phyloP scores from a whole-genome alignment of 108 stramenopile genomes.

The Mayamaea pseudoterrestris region DNA sequence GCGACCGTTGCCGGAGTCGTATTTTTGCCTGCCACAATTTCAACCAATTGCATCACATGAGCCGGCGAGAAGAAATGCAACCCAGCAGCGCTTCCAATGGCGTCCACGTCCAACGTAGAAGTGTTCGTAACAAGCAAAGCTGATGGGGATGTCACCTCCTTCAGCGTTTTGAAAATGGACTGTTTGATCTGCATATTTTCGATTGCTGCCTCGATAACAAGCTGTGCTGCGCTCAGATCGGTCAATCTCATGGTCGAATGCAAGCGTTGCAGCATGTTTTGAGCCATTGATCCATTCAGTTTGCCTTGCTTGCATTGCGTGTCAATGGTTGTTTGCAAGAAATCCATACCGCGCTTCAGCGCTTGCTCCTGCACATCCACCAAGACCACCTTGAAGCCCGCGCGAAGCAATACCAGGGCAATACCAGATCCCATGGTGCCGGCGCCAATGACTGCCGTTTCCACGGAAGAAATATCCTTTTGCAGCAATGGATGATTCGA shows the following conservation, averaged over 20 bases:
- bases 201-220: constrained; percentile 94
- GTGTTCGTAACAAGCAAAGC: constrained; percentile 61
- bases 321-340: constrained; percentile 41
- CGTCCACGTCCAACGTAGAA: constrained; percentile 89
- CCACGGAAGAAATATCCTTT: constrained; percentile 8
- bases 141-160: constrained; percentile 41
- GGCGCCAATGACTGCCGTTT: constrained; percentile 84
- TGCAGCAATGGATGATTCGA: constrained; percentile 2
- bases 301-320: constrained; percentile 40
- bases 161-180: constrained; percentile 75
- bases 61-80: constrained; percentile 98
- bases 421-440: constrained; percentile 98
- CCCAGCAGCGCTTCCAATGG: constrained; percentile 80
- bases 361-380: constrained; percentile 75
- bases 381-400: constrained; percentile 75
- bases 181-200: constrained; percentile 91
- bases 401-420: constrained; percentile 81
- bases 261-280: constrained; percentile 16
- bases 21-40: constrained; percentile 71
- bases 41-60: constrained; percentile 90
- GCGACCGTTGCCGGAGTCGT: constrained; percentile 57
- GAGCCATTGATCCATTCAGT: constrained; percentile 22
- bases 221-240: constrained; percentile 36
- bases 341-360: constrained; percentile 44
- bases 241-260: constrained; percentile 23